A percentile compares a stretch with the other conserved stretches of the same genome.
Evolutionary conservation across 345 rosid species (phyloP).

Genomic region (Citrus cavaleriei): DNA sequence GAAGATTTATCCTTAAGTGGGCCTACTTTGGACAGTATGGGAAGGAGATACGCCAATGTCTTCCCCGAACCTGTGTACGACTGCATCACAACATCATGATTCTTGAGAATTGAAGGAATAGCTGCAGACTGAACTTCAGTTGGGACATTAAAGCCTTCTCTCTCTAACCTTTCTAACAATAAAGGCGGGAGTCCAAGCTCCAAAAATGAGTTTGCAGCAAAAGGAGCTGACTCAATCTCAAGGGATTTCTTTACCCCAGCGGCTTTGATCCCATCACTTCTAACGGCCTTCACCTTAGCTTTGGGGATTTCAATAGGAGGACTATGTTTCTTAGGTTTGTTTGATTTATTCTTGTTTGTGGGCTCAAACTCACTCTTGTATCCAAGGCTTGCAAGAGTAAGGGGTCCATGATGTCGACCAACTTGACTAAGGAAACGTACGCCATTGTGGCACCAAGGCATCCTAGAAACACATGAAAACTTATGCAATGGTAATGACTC

Average conservation of each 20-base stretch:
- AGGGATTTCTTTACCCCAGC: constrained; percentile 35
- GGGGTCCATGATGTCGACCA: constrained; percentile 40
- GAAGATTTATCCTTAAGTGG: constrained; percentile 47
- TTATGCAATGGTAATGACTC: constrained; percentile 44
- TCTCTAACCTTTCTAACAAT: constrained; percentile 62
- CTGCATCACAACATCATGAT: constrained; percentile 80
- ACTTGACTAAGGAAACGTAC: constrained; percentile 42
- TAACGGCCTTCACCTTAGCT: constrained; percentile 31
- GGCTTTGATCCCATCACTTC: constrained; percentile 31
- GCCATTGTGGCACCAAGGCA: constrained; percentile 29
- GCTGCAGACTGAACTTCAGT: constrained; percentile 90
- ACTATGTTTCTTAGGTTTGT: constrained; percentile 25
- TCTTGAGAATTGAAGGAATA: constrained; percentile 66
- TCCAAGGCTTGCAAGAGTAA: constrained; percentile 65
- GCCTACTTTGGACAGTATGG: constrained; percentile 74
- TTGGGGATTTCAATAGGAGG: constrained; percentile 26
- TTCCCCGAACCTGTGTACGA: constrained; percentile 96
- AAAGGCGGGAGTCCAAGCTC: constrained; percentile 84
- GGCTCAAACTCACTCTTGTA: constrained; percentile 32
- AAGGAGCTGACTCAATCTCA: constrained; percentile 52
- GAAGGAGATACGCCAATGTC: constrained; percentile 85
- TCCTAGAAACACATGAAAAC: constrained; percentile 38
- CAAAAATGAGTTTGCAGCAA: constrained; percentile 72
- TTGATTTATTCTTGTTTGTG: constrained; percentile 18
- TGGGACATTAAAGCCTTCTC: constrained; percentile 66